phyloP scores from a whole-genome alignment of 805 yeast genomes.

The Blastobotrys americana region DNA sequence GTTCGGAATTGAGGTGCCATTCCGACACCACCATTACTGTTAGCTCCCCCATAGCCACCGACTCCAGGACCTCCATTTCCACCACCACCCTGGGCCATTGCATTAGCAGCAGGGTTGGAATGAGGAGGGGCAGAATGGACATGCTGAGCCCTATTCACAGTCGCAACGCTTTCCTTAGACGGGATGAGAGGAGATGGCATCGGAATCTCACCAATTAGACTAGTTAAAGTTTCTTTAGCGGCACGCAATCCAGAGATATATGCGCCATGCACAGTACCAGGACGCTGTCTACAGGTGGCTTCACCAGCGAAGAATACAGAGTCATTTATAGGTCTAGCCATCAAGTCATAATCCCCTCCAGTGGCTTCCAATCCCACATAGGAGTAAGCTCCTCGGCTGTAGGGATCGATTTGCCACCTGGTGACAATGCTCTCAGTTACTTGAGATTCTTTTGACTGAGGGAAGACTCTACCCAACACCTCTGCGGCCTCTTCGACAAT shows the following conservation, averaged over 20 bases:
- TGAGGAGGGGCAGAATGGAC: neutral
- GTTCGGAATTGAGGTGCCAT: neutral
- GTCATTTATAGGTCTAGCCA: conserved; percentile 34
- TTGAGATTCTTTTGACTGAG: conserved; percentile 16
- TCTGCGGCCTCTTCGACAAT: conserved; percentile 30
- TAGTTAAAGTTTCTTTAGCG: conserved; percentile 35
- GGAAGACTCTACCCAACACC: conserved; percentile 27
- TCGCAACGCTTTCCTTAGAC: conserved; percentile 9
- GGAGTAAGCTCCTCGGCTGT: conserved; percentile 69
- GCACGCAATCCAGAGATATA: conserved; percentile 37
- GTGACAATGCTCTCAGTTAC: conserved; percentile 42
- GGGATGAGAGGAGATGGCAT: conserved; percentile 33
- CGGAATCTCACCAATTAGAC: conserved; percentile 34
- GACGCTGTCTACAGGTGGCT: conserved; percentile 36
- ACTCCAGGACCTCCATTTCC: neutral
- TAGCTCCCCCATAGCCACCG: neutral
- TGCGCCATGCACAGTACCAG: conserved; percentile 41
- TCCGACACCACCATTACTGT: neutral
- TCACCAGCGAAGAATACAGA: conserved; percentile 38
- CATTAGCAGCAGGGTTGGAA: neutral
- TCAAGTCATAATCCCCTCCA: conserved; percentile 35
- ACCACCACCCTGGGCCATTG: neutral
- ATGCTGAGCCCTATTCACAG: neutral
- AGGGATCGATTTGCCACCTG: conserved; percentile 77
- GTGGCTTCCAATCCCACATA: conserved; percentile 38